Conservation (phyloP, 2,329 filamentous ascomycete genomes). For the Penicillium glabrum region DNA sequence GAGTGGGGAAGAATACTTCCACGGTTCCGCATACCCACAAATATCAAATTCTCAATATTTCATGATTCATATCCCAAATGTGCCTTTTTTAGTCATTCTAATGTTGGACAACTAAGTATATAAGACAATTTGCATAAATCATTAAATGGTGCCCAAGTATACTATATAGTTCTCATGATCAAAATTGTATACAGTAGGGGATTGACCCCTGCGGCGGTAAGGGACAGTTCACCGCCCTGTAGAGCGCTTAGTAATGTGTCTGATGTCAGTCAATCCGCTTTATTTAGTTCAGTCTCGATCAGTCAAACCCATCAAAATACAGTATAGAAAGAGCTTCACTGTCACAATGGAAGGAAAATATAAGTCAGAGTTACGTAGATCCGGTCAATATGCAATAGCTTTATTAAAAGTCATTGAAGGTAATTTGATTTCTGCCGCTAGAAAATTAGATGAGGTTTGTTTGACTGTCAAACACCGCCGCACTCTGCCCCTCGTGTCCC, state of each 20-base stretch:
- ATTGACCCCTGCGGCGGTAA: neutral
- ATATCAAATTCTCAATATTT: too few species aligned
- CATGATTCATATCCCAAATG: too few species aligned
- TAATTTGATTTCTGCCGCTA: neutral
- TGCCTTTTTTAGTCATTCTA: neutral
- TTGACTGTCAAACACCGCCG: neutral
- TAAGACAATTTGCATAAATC: too few species aligned
- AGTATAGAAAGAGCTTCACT: neutral
- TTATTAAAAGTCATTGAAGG: neutral
- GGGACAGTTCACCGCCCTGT: neutral
- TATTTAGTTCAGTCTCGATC: neutral
- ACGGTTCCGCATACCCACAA: too few species aligned
- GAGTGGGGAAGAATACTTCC: neutral
- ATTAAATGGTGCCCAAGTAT: too few species aligned
- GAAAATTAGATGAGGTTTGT: neutral
- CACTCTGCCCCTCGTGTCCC: slow-evolving; percentile 9
- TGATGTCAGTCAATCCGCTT: neutral
- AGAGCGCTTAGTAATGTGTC: neutral
- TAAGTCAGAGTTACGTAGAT: neutral
- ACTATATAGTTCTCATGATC: too few species aligned
- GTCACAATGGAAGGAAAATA: neutral
- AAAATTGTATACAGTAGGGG: neutral
- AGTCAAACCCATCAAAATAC: neutral
- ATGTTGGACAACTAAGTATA: too few species aligned
- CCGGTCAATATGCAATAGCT: neutral